Evolutionary conservation across 371 early-diverging fungal species (phyloP), one percentile per base, ranked within the genome.

Genomic region (Mucor saturninus): DNA sequence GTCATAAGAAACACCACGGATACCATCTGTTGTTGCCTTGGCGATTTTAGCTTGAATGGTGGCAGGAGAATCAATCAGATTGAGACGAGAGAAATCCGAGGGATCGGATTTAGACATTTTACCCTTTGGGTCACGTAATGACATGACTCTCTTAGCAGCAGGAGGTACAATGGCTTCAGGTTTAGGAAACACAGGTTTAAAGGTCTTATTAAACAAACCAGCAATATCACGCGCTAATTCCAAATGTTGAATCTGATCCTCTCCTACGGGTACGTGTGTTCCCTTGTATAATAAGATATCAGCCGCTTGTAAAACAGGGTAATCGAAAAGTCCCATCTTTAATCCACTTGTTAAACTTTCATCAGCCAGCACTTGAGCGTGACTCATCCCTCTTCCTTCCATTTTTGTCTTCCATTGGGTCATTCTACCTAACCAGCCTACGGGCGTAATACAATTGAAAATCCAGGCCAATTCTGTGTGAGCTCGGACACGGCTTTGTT

Each of bases 91-190:
- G n/a, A 74, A 64, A 15, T 87, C 89, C 14, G 81, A 79, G 2
- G 85, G 75, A 56, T 93, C 93, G 0, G 93, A 93, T 71, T 98
- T 97, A n/a, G 95, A 94, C 98, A 97, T 98, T 71, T 97, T 97
- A 35, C 69, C 62, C 3, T 67, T 68, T 0, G 96, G 95, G 38
- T 89, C 83, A 8, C 87, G 84, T 32, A 97, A 75, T 0, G 95
- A 95, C 94, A 94, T 93, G 68, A 96, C 83, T 13, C 93, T 88
- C 54, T 90, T 91, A 14, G 89, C 85, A 5, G 83, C 65, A 1
- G 91, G 76, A 86, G 92, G 83, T 15, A 86, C 74, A 62, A 91
- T 79, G 14, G 85, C 85, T 42, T 73, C 54, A 0, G 97, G 95
- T 51, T 89, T 73, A 0, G 88, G 85, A 61, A 97, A 95, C 8